phyloP scores from a whole-genome alignment of 1,284 basidiomycete genomes.

The Malassezia arunalokei region DNA sequence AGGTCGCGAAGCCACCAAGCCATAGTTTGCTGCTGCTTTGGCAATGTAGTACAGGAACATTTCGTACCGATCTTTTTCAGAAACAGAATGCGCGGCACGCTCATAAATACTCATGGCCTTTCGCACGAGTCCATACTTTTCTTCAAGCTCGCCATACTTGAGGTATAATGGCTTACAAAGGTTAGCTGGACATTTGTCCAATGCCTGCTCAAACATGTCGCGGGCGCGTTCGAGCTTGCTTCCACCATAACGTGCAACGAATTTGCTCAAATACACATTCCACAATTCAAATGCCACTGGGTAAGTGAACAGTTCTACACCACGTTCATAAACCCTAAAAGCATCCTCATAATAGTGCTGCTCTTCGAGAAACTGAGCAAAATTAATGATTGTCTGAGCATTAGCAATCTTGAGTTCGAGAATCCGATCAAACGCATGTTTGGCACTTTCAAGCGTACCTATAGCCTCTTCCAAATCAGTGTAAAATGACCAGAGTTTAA shows the following conservation, averaged over 20 bases:
- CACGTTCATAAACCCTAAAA: conserved; percentile 97
- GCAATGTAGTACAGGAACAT: conserved; percentile 97
- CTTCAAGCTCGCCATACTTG: conserved; percentile 88
- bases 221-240: conserved; percentile 84
- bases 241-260: conserved; percentile 88
- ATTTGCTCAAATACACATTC: conserved; percentile 97
- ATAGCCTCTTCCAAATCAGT: conserved; percentile 94
- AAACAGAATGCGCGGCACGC: conserved; percentile 72
- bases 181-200: conserved; percentile 89
- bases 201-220: conserved; percentile 92
- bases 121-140: conserved; percentile 87
- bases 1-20: conserved; percentile 83
- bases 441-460: conserved; percentile 80
- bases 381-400: conserved; percentile 84
- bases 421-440: conserved; percentile 90
- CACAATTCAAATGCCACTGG: conserved; percentile 97
- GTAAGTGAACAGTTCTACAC: conserved; percentile 93
- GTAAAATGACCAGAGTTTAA: conserved; percentile 98
- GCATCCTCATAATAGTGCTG: conserved; percentile 96
- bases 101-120: conserved; percentile 93
- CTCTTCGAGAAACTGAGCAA: conserved; percentile 90
- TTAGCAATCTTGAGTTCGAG: conserved; percentile 96
- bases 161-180: conserved; percentile 88
- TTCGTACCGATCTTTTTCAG: conserved; percentile 87
- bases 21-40: conserved; percentile 83